These are phyloP conservation scores for Arabidopsis suecica DNA, from an alignment of 345 rosid genomes.

Conservation along the genomic window DNA sequence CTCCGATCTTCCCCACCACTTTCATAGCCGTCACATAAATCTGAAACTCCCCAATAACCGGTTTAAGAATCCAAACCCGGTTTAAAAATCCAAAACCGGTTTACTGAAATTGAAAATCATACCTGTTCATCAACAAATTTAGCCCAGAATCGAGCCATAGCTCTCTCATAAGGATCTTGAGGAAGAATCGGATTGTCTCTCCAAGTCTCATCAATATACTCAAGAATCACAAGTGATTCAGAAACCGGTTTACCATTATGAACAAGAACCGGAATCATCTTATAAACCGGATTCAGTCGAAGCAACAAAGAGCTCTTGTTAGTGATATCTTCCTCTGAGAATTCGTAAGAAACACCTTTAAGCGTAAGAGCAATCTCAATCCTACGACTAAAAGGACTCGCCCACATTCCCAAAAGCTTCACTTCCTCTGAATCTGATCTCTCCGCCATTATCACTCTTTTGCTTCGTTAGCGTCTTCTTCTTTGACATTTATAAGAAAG, in stretches of 20 bases:
- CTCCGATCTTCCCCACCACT: constrained; percentile 38
- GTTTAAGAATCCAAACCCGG: neutral
- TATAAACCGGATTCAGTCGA: constrained; percentile 43
- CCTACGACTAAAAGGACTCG: constrained; percentile 45
- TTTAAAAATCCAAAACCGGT: constrained; percentile 9
- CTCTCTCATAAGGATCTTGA: constrained; percentile 44
- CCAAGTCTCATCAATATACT: constrained; percentile 59
- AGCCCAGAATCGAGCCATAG: constrained; percentile 51
- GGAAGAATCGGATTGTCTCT: constrained; percentile 46
- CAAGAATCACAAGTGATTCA: constrained; percentile 53
- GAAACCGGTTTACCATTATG: constrained; percentile 51
- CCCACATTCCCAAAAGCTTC: constrained; percentile 49
- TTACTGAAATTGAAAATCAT: neutral
- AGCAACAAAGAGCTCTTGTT: constrained; percentile 46
- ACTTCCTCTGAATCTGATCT: constrained; percentile 47
- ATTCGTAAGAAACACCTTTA: constrained; percentile 49
- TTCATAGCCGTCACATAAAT: constrained; percentile 36
- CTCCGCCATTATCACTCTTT: constrained; percentile 22
- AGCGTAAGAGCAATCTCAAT: constrained; percentile 47
- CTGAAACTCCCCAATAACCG: neutral
- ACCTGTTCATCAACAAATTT: constrained; percentile 46
- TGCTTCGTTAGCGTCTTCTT: neutral
- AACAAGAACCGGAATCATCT: constrained; percentile 50
- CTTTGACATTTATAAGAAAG: neutral
- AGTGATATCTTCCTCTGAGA: constrained; percentile 40